A percentile compares a stretch with the other conserved stretches of the same genome.
phyloP scores from a whole-genome alignment of 2,329 filamentous ascomycete species.

The Teratosphaeria viscida region DNA sequence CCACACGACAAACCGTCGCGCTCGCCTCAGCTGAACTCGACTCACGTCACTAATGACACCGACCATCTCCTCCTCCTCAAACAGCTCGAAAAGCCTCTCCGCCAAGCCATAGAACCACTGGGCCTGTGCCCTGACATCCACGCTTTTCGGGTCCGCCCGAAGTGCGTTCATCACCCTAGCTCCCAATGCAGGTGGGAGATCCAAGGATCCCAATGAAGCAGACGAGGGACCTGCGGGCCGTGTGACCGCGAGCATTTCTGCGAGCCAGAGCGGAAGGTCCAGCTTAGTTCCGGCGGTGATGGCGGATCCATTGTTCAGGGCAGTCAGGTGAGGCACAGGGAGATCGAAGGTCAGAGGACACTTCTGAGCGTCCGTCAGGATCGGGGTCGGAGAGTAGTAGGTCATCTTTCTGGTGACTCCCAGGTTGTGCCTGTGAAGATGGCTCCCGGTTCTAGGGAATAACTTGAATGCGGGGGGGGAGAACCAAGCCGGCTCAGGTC shows the following conservation, averaged over 20 bases:
- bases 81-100: conserved; percentile 76
- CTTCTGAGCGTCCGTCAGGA: conserved; percentile 86
- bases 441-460: no score
- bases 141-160: conserved; percentile 77
- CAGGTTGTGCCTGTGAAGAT: background rate
- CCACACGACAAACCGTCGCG: background rate
- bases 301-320: conserved; percentile 61
- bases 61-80: conserved; percentile 75
- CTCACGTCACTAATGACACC: conserved; percentile 43
- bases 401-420: conserved; percentile 23
- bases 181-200: conserved; percentile 67
- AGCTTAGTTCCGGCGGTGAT: conserved; percentile 74
- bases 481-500: no score
- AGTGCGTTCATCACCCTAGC: conserved; percentile 77
- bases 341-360: conserved; percentile 91
- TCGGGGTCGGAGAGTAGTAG: conserved; percentile 77
- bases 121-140: conserved; percentile 72
- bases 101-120: conserved; percentile 83
- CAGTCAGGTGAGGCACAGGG: conserved; percentile 75
- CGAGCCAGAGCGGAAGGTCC: conserved; percentile 84
- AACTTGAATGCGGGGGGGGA: no score
- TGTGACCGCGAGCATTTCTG: conserved; percentile 74
- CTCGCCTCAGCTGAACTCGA: conserved; percentile 15
- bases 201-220: conserved; percentile 61
- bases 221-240: conserved; percentile 31